A percentile compares a stretch with the other conserved stretches of the same genome.
Conservation (phyloP, 2,329 filamentous ascomycete species). For the Emmonsia crescens region DNA sequence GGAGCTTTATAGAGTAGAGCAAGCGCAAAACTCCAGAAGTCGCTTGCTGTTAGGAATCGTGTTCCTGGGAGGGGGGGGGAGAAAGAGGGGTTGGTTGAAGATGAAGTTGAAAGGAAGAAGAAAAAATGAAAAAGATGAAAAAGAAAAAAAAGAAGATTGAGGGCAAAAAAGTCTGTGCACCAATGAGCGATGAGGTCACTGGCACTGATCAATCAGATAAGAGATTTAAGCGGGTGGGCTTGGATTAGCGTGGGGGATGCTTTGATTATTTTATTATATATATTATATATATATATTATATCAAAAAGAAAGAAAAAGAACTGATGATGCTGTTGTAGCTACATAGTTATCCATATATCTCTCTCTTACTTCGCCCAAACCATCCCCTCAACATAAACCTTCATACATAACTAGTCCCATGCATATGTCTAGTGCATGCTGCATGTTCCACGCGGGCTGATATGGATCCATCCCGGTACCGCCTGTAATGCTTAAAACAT, state of each 20-base stretch:
- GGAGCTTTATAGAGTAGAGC: conserved; percentile 39
- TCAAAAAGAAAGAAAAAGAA: too few relatives aligned
- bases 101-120: conserved; percentile 8
- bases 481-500: too few relatives aligned
- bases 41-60: conserved; percentile 27
- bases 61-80: conserved; percentile 3
- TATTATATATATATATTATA: too few relatives aligned
- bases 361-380: too few relatives aligned
- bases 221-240: background rate
- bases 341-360: too few relatives aligned
- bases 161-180: background rate
- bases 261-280: too few relatives aligned
- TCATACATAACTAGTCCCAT: too few relatives aligned
- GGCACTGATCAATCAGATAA: background rate
- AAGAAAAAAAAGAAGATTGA: background rate
- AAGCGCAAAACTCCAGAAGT: conserved; percentile 51
- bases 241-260: background rate
- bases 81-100: background rate
- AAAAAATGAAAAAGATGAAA: conserved; percentile 10
- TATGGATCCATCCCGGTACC: too few relatives aligned
- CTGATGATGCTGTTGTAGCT: too few relatives aligned
- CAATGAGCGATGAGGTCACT: background rate
- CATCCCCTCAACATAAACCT: too few relatives aligned
- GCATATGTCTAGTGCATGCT: too few relatives aligned
- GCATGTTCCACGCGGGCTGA: too few relatives aligned